Conservation (phyloP, 2,329 filamentous ascomycete species). For the Fonsecaea monophora region DNA sequence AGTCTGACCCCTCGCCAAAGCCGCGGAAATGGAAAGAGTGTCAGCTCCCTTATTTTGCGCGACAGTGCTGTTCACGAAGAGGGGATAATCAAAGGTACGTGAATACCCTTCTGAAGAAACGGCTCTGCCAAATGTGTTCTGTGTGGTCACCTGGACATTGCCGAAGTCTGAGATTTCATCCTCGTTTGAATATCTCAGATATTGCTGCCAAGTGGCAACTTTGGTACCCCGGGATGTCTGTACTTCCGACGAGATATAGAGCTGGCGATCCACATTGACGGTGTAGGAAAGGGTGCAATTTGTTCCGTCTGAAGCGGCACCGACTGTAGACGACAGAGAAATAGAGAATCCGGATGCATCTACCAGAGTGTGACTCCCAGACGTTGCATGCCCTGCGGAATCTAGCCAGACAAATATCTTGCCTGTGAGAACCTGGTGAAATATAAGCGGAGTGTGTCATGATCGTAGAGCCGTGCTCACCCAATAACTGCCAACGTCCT, state of each 20-base stretch:
- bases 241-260: conserved; percentile 5
- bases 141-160: neutral
- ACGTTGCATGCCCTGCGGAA: neutral
- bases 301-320: conserved; percentile 1
- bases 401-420: conserved; percentile 18
- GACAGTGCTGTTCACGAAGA: conserved; percentile 13
- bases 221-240: conserved; percentile 9
- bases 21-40: conserved; percentile 11
- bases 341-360: neutral
- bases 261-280: conserved; percentile 7
- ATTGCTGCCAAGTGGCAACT: conserved; percentile 3
- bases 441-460: neutral
- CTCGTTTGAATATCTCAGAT: conserved; percentile 7
- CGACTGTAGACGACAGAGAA: neutral
- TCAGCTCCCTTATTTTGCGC: neutral
- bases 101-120: conserved; percentile 11
- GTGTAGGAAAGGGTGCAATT: conserved; percentile 8
- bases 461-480: neutral
- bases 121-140: conserved; percentile 8
- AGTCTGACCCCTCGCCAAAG: neutral
- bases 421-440: conserved; percentile 3
- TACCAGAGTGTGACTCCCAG: neutral
- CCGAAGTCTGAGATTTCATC: conserved; percentile 4
- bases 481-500: conserved; percentile 12
- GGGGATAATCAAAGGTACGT: conserved; percentile 11